A percentile compares a stretch with the other conserved stretches of the same genome.
These are phyloP conservation scores for Leishmania guyanensis DNA, from an alignment of 208 protist species.

Conservation along the genomic window DNA sequence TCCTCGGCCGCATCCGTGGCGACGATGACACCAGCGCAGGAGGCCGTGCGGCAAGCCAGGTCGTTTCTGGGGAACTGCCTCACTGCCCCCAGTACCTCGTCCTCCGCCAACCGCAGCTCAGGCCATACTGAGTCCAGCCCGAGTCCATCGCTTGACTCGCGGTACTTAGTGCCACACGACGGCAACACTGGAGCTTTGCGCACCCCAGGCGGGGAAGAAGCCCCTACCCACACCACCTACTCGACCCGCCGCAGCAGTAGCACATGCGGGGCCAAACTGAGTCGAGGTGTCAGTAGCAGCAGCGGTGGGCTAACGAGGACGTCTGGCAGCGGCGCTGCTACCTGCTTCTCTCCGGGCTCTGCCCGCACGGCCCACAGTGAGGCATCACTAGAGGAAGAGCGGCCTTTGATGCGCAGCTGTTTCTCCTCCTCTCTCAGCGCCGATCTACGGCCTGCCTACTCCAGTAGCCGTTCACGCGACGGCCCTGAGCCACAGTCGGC, in stretches of 20 bases:
- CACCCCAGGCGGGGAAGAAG: neutral
- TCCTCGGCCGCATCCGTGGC: neutral
- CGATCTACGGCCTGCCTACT: neutral
- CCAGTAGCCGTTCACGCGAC: neutral
- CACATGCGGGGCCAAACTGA: neutral
- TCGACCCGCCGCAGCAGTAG: neutral
- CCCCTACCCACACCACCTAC: neutral
- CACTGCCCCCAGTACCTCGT: neutral
- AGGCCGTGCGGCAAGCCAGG: neutral
- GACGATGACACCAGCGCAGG: neutral
- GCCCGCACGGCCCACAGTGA: neutral
- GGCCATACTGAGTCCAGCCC: neutral
- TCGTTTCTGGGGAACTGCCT: neutral
- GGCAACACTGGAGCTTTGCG: neutral
- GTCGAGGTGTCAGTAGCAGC: constrained; percentile 12
- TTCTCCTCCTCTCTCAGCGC: neutral
- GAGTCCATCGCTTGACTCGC: neutral
- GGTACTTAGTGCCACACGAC: neutral
- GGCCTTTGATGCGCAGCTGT: neutral
- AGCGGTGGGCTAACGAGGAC: constrained; percentile 1
- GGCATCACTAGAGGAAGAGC: neutral
- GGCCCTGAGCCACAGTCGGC: neutral
- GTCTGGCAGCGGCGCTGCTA: neutral
- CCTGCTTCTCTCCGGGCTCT: neutral
- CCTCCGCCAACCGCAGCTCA: neutral